Evolutionary conservation across 2,329 filamentous ascomycete species (phyloP).

Genomic region (Chaetomium sp.): DNA sequence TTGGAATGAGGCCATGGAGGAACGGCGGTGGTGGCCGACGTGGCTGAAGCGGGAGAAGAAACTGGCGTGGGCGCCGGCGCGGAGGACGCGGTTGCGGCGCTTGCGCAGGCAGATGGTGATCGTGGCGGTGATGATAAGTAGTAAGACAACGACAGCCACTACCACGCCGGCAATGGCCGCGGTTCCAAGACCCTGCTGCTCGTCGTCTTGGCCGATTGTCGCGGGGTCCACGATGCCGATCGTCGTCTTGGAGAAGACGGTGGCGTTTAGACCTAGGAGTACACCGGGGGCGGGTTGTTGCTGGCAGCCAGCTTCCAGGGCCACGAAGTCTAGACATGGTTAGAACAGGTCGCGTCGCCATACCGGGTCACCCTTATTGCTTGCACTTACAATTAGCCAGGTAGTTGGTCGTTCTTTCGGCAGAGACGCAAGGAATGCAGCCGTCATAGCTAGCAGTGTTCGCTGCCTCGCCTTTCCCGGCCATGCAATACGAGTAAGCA

Average conservation of each 20-base stretch:
- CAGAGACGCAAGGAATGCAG: slow-evolving; percentile 42
- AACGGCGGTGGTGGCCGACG: slow-evolving; percentile 31
- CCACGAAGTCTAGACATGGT: slow-evolving; percentile 38
- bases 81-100: slow-evolving; percentile 33
- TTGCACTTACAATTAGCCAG: slow-evolving; percentile 42
- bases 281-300: slow-evolving; percentile 35
- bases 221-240: slow-evolving; percentile 33
- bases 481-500: slow-evolving; percentile 43
- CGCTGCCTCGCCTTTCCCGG: slow-evolving; percentile 34
- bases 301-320: slow-evolving; percentile 45
- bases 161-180: slow-evolving; percentile 40
- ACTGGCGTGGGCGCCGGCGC: slow-evolving; percentile 25
- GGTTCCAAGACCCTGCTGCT: slow-evolving; percentile 28
- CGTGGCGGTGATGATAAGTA: slow-evolving; percentile 35
- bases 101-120: slow-evolving; percentile 42
- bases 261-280: slow-evolving; percentile 26
- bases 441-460: slow-evolving; percentile 29
- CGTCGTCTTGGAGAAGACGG: slow-evolving; percentile 22
- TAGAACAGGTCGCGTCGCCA: neutral
- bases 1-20: slow-evolving; percentile 42
- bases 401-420: slow-evolving; percentile 36
- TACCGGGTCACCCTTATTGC: neutral
- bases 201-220: slow-evolving; percentile 12
- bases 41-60: slow-evolving; percentile 20
- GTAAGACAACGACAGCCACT: slow-evolving; percentile 33